Percentiles rank a stretch among this genome's conserved stretches.
Evolutionary conservation across 208 protist genomes (phyloP).

Genomic region (Balamuthia mandrillaris): DNA sequence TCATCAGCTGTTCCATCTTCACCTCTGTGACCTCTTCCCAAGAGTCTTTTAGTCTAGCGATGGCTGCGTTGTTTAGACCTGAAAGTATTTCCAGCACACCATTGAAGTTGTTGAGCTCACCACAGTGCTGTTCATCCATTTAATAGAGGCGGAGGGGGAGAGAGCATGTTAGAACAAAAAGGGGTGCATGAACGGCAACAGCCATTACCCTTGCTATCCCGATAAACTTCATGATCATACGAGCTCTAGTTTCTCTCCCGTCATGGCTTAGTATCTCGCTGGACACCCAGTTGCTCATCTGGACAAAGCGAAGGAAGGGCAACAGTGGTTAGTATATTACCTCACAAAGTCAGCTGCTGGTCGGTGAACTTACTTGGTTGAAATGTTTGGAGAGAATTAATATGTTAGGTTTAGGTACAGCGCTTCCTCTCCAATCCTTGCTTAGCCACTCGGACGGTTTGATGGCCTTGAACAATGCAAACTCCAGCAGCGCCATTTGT

Average conservation of each 20-base stretch:
- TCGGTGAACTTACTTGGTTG: not conserved
- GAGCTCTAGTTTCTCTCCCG: not conserved
- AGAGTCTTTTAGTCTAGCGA: constrained; percentile 20
- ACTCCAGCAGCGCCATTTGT: not conserved
- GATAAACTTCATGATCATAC: constrained; percentile 11
- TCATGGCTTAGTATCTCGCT: not conserved
- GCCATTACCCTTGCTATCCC: not conserved
- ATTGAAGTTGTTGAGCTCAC: constrained; percentile 5
- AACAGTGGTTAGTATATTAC: not conserved
- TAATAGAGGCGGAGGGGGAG: not conserved
- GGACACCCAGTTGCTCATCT: constrained; percentile 22
- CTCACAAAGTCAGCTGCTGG: not conserved
- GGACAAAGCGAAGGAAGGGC: not conserved
- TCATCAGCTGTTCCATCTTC: not conserved
- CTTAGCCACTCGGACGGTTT: constrained; percentile 21
- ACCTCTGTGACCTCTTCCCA: not conserved
- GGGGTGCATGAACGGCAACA: not conserved
- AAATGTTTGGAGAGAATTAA: not conserved
- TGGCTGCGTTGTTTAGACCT: constrained; percentile 23
- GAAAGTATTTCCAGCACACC: constrained; percentile 8
- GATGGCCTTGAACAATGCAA: not conserved
- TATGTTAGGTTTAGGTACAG: not conserved
- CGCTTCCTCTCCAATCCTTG: not conserved
- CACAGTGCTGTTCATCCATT: not conserved
- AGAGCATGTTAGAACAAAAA: not conserved